These are phyloP conservation scores for Neurospora sp. DNA, from an alignment of 495 filamentous ascomycete species.

Conservation along the genomic window DNA sequence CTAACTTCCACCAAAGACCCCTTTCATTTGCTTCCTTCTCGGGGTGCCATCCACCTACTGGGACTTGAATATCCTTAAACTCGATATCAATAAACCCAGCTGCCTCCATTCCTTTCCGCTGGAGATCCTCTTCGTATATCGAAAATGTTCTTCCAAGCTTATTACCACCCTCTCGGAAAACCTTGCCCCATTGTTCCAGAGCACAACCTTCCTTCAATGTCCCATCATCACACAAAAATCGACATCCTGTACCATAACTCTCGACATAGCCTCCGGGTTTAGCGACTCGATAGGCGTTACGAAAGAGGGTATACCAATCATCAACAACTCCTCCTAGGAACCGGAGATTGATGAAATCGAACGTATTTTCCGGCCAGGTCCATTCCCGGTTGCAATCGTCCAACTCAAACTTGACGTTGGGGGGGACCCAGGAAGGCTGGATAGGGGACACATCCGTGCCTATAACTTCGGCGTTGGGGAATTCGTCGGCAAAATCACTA, in stretches of 20 bases:
- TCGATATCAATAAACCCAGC: constrained; percentile 2
- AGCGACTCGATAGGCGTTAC: constrained; percentile 19
- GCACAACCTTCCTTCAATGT: constrained; percentile 14
- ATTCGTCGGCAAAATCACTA: constrained; percentile 31
- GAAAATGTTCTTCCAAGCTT: constrained; percentile 7
- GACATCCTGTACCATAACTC: constrained; percentile 3
- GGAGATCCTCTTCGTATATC: constrained; percentile 16
- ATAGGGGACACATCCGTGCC: constrained; percentile 54
- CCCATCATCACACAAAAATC: constrained; percentile 14
- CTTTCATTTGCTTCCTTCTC: neutral
- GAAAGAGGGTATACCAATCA: constrained; percentile 41
- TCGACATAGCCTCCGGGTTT: constrained; percentile 31
- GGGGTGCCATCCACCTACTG: neutral
- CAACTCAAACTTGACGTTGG: constrained; percentile 41
- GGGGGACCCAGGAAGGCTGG: constrained; percentile 37
- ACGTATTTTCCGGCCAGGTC: constrained; percentile 37
- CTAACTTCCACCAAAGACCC: no score
- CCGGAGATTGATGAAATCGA: constrained; percentile 57
- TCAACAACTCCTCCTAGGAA: constrained; percentile 35
- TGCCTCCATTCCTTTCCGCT: constrained; percentile 8
- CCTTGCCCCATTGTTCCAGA: constrained; percentile 22
- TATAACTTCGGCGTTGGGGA: constrained; percentile 41
- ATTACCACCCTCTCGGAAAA: neutral
- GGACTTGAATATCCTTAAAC: neutral
- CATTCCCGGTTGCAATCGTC: constrained; percentile 45